Evolutionary conservation across 768 basidiomycete species (phyloP).

Genomic region (Termitomyces sp.): DNA sequence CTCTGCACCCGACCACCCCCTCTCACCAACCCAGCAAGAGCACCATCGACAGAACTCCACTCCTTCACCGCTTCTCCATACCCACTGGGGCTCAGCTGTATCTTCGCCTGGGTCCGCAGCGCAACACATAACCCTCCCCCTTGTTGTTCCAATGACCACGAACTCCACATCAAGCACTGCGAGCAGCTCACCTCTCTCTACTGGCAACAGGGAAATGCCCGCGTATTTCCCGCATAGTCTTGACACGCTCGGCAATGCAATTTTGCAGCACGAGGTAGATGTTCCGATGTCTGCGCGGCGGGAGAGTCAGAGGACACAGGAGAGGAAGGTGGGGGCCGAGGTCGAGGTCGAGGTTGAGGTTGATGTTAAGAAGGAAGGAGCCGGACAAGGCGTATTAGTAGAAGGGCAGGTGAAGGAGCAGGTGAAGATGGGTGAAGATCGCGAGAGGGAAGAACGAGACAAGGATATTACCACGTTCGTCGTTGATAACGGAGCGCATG

Average conservation of each 20-base stretch:
- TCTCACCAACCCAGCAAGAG: background rate
- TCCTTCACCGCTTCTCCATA: conserved; percentile 33
- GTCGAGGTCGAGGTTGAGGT: background rate
- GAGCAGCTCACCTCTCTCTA: background rate
- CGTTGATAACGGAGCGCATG: background rate
- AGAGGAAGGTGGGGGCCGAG: background rate
- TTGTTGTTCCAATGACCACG: background rate
- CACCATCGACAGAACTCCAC: conserved; percentile 1
- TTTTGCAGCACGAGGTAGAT: background rate
- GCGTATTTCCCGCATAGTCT: conserved; percentile 2
- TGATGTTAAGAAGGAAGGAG: background rate
- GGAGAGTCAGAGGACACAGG: background rate
- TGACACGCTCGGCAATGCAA: background rate
- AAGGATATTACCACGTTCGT: background rate
- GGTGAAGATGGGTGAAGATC: no score
- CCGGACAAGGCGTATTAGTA: background rate
- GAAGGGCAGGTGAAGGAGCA: background rate
- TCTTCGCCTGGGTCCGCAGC: conserved; percentile 20
- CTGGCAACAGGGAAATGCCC: background rate
- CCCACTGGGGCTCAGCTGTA: conserved; percentile 32
- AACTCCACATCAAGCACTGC: background rate
- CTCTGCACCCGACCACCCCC: background rate
- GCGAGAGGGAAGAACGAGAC: background rate
- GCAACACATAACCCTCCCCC: conserved; percentile 14
- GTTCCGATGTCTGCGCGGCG: background rate